Evolutionary conservation across 2,329 filamentous ascomycete species (phyloP).

Genomic region (Stagonosporopsis cucurbitacearum): DNA sequence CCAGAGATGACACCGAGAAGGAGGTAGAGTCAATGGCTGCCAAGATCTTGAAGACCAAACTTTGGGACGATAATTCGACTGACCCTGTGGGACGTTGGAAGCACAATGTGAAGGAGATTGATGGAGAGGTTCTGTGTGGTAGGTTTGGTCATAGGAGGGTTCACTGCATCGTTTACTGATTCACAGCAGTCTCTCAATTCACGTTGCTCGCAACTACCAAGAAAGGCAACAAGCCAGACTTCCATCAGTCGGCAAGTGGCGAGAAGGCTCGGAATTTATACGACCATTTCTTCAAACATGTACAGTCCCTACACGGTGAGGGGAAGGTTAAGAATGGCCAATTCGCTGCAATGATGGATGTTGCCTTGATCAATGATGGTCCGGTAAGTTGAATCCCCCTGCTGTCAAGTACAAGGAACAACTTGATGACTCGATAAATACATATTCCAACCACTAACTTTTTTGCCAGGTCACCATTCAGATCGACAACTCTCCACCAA

Average conservation of each 20-base stretch:
- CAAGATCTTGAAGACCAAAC: slow-evolving; percentile 86
- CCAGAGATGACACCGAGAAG: slow-evolving; percentile 86
- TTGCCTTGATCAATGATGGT: slow-evolving; percentile 86
- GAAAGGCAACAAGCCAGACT: slow-evolving; percentile 94
- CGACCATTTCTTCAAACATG: slow-evolving; percentile 78
- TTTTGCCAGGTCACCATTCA: slow-evolving; percentile 55
- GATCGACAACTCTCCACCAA: slow-evolving; percentile 55
- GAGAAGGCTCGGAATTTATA: slow-evolving; percentile 83
- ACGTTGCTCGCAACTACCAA: slow-evolving; percentile 92
- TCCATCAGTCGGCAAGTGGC: slow-evolving; percentile 83
- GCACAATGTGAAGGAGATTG: slow-evolving; percentile 82
- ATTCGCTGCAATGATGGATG: slow-evolving; percentile 99
- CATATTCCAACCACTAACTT: slow-evolving; percentile 2
- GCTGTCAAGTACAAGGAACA: slow-evolving; percentile 57
- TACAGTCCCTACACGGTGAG: slow-evolving; percentile 72
- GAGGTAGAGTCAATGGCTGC: slow-evolving; percentile 82
- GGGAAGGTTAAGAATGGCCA: slow-evolving; percentile 91
- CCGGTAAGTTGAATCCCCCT: slow-evolving; percentile 69
- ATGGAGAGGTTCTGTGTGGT: slow-evolving; percentile 95
- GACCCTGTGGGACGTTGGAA: slow-evolving; percentile 74
- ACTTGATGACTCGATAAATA: background rate
- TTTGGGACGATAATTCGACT: slow-evolving; percentile 86
- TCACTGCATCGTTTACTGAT: background rate
- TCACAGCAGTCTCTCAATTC: slow-evolving; percentile 83
- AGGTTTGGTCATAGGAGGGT: slow-evolving; percentile 36